Base-by-base conservation (phyloP, 306 rosid species). In the Arachis hypogaea region DNA sequence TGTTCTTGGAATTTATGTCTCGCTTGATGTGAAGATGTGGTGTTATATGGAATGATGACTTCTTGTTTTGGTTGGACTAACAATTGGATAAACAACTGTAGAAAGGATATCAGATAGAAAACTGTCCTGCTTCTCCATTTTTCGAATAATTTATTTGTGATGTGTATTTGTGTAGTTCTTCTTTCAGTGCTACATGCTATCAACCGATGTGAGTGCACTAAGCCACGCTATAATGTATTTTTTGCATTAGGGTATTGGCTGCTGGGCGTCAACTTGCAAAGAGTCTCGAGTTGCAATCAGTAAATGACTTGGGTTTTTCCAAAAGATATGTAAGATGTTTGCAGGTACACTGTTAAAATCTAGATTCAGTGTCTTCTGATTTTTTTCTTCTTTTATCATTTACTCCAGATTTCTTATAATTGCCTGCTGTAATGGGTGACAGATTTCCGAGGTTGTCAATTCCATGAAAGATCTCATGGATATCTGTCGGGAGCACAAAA, bases 261-360 rank as follows among this genome's bases (percentile, higher is more conserved):
- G 96, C 97, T 11, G 92, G 98, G 36, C 93, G 98, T 59, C 99
- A 95, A 85, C 97, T 95, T 45, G 93, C 97, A 0, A 95, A 95
- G 89, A 83, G 87, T 82, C 84, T 92, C 86, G 99, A 95, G 85
- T 77, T 92, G 69, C 99, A 88, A 84, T 87, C 97, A 1, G 77
- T 95, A 68, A 95, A 95, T 80, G 99, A 92, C 74, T 82, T 95
- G 56, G 99, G 99, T 42, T 92, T 95, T 82, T 90, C 99, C 12
- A 95, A 95, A 87, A 86, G 99, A 92, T 90, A 88, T 75, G 99
- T 95, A 78, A 92, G 99, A 81, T 92, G 96, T 76, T 86, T 95
- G 88, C 99, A 95, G 98, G 99, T 95, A 85, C 77, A 69, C 14
- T 22, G 16, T 12, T 36, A 63, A 60, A 73, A 62, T 75, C 5